phyloP scores from a whole-genome alignment of 2,329 filamentous ascomycete species.

The Cercospora zeina region DNA sequence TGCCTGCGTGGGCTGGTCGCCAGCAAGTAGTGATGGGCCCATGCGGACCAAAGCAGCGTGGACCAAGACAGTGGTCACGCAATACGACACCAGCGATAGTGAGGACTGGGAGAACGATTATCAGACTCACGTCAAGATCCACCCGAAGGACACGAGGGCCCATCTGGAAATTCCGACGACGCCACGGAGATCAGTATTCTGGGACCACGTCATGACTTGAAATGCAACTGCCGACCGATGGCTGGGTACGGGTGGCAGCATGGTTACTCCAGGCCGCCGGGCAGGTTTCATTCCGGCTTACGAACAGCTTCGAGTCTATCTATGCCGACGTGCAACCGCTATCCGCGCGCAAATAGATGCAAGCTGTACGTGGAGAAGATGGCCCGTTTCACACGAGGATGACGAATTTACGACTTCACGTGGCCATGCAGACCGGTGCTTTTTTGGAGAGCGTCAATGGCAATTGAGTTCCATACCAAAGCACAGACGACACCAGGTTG shows the following conservation, averaged over 20 bases:
- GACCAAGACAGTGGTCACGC: constrained; percentile 1
- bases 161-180: neutral
- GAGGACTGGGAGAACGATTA: constrained; percentile 19
- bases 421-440: neutral
- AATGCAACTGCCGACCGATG: neutral
- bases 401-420: neutral
- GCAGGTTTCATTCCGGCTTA: neutral
- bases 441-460: too few relatives aligned
- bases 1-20: constrained; percentile 17
- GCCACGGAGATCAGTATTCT: constrained; percentile 8
- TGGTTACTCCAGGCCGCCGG: neutral
- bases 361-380: neutral
- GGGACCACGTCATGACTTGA: constrained; percentile 17
- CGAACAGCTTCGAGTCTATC: neutral
- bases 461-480: too few relatives aligned
- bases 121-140: neutral
- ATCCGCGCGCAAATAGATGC: neutral
- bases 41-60: constrained; percentile 8
- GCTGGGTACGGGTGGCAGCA: too few relatives aligned
- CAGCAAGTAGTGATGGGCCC: neutral
- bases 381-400: neutral
- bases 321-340: neutral
- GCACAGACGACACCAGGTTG: too few relatives aligned
- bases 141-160: neutral
- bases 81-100: constrained; percentile 22